Base-by-base conservation (phyloP, 2,329 filamentous ascomycete genomes). In the Botrytis fragariae region DNA sequence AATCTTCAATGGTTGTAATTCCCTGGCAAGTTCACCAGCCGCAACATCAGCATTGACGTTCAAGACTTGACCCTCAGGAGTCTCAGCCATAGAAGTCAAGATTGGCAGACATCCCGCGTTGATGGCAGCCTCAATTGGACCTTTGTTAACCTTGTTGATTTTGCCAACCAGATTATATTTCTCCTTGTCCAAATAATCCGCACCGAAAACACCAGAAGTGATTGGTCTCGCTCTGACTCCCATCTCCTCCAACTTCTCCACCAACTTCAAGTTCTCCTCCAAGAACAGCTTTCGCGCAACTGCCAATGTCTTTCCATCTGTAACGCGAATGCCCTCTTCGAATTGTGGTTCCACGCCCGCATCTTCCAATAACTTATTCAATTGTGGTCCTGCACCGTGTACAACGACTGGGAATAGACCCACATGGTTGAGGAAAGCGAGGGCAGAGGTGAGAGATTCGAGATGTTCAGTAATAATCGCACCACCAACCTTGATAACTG, bases 11-110 rank as follows among this genome's bases (percentile, higher is more conserved):
- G 96, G 96, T 83, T 98, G 91, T 71, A 99, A 86, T 73, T 93
- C 90, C 74, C 93, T 91, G 37, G 96, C 95, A 75, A 99, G 87
- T 84, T 98, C 95, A 77, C 95, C 95, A 44, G 96, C 96, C 51
- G 95, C 95, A 75, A 98, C 95, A 83, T 99, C 96, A 51, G 96
- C 96, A 80, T 99, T 99, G 82, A 99, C 96, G 81, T 99, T 99
- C 76, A 99, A 87, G 69, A 98, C 91, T 82, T 95, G 94, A 14
- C 96, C 96, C 76, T 97, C 94, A 64, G 91, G 87, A 35, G 93
- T 95, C 86, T 98, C 95, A 16, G 95, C 96, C 92, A 98, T 97
- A 75, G 95, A 98, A 35, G 95, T 98, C 77, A 99, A 86, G 76
- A 99, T 93, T 37, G 96, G 96, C 42, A 99, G 88, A 81, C 95